phyloP scores from a whole-genome alignment of 495 filamentous ascomycete species.

The Xylaria telfairii region DNA sequence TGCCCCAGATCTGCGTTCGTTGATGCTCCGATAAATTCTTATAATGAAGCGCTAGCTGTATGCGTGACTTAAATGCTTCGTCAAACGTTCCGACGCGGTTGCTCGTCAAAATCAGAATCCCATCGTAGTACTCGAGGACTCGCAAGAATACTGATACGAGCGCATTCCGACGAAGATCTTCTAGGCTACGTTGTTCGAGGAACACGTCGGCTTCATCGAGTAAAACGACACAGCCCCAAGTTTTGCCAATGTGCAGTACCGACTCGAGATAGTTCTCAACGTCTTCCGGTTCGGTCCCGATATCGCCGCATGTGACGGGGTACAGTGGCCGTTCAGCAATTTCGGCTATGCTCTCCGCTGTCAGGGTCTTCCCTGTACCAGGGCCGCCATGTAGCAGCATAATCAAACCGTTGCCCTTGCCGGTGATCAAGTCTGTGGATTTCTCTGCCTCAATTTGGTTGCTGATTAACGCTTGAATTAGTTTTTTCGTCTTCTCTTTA shows the following conservation, averaged over 20 bases:
- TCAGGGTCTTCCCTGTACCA: constrained; percentile 58
- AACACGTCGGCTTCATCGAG: constrained; percentile 40
- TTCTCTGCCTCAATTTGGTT: background rate
- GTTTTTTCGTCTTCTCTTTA: background rate
- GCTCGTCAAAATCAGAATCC: constrained; percentile 46
- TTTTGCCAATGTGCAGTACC: constrained; percentile 48
- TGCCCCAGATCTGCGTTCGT: constrained; percentile 46
- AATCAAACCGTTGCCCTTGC: constrained; percentile 58
- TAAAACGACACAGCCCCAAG: constrained; percentile 45
- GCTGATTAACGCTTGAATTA: background rate
- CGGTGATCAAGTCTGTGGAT: constrained; percentile 43
- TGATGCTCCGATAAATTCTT: constrained; percentile 35
- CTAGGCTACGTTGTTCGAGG: constrained; percentile 47
- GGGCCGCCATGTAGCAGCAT: constrained; percentile 41
- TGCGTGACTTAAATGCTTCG: constrained; percentile 45
- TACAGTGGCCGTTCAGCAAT: constrained; percentile 51
- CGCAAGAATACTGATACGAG: constrained; percentile 60
- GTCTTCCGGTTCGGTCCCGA: constrained; percentile 46
- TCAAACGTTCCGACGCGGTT: constrained; percentile 39
- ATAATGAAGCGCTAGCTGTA: constrained; percentile 53
- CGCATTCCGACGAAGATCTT: constrained; percentile 54
- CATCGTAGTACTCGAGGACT: constrained; percentile 59
- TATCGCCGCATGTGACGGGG: constrained; percentile 55
- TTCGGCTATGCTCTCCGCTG: constrained; percentile 55
- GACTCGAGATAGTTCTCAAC: constrained; percentile 52